Conservation (phyloP, 345 rosid genomes). For the Murraya koenigii region DNA sequence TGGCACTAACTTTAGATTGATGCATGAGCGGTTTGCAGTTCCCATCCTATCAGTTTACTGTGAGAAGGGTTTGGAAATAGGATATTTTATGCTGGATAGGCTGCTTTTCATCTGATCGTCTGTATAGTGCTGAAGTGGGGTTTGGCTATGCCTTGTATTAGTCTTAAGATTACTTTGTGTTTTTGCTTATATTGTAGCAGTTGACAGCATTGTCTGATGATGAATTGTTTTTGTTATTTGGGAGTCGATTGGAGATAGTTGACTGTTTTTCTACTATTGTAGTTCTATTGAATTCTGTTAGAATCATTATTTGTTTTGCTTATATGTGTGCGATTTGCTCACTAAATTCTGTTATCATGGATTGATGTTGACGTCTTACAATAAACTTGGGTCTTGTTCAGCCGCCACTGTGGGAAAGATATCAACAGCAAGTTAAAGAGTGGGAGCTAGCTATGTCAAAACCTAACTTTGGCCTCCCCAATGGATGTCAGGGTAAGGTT, state of each 20-base stretch:
- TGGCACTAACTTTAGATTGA: neutral
- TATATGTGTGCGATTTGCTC: neutral
- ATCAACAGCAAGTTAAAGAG: constrained; percentile 72
- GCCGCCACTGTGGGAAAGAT: constrained; percentile 94
- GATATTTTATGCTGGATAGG: neutral
- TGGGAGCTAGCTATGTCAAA: constrained; percentile 72
- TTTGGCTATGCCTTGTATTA: neutral
- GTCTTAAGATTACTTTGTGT: neutral
- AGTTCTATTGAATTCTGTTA: neutral
- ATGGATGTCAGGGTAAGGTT: constrained; percentile 52
- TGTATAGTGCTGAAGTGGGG: neutral
- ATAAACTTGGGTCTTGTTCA: constrained; percentile 30
- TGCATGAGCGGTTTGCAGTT: neutral
- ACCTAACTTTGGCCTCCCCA: constrained; percentile 30
- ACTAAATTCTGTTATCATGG: neutral
- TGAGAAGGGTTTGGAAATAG: neutral
- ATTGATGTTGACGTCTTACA: constrained; percentile 1
- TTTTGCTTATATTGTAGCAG: neutral
- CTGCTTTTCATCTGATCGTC: neutral
- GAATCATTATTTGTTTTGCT: neutral
- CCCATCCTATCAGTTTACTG: neutral
- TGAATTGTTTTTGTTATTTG: neutral
- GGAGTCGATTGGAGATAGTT: neutral
- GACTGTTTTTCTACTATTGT: neutral
- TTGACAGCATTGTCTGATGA: neutral